phyloP scores from a whole-genome alignment of 441 rosid species.

The Gossypium schwendimanii region DNA sequence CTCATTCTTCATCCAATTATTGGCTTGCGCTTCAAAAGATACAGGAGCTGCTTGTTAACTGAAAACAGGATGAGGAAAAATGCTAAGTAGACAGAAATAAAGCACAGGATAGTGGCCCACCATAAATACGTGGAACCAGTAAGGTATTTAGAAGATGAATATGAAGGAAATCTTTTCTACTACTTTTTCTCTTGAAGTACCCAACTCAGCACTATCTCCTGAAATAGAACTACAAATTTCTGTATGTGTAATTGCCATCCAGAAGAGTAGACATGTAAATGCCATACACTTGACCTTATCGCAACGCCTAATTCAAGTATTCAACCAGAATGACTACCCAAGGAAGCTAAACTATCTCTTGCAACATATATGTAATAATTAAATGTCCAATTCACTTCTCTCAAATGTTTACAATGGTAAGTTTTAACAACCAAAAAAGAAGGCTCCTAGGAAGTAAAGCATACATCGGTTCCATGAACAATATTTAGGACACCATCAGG shows the following conservation, averaged over 20 bases:
- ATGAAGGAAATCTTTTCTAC: background rate
- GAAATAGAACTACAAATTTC: background rate
- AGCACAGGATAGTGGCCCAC: background rate
- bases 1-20: background rate
- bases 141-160: background rate
- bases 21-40: background rate
- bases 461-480: conserved; percentile 33
- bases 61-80: background rate
- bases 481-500: conserved; percentile 33
- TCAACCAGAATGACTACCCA: background rate
- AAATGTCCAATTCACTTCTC: background rate
- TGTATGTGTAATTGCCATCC: background rate
- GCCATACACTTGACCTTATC: background rate
- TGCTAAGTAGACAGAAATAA: background rate
- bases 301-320: background rate
- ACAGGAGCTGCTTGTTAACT: background rate
- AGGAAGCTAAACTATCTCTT: background rate
- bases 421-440: background rate
- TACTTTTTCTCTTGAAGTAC: background rate
- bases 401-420: background rate
- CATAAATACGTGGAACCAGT: background rate
- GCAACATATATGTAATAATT: background rate
- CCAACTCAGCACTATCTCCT: background rate
- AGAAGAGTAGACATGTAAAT: background rate
- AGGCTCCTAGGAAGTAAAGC: conserved; percentile 4